Base-by-base conservation (phyloP, 2,329 filamentous ascomycete genomes). In the Colletotrichum liaoningense region DNA sequence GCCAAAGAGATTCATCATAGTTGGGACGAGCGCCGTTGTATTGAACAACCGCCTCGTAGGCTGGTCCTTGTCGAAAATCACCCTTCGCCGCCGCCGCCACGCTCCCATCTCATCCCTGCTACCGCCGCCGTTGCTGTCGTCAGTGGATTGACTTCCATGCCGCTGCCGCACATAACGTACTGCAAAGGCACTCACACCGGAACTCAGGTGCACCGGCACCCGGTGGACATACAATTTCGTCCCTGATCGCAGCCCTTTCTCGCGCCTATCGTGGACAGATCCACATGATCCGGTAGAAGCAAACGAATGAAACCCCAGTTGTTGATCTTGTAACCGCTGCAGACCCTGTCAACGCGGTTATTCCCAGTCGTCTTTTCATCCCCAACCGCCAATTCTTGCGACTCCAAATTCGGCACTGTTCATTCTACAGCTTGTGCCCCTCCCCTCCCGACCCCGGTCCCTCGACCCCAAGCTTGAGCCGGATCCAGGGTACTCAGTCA, bases 231-330 rank as follows among this genome's bases (percentile, higher is more conserved):
- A 49, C 56, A 59, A 55, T 24, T 58, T 52, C 57, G 54, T 57
- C 42, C 67, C 33, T 55, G 42, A 52, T 63, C 58, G 35, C 26
- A 54, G 38, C 38, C 63, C 52, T 72, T 59, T 65, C 74, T 75
- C 75, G 74, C 75, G 75, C 73, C 71, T 74, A 55, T 52, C 49
- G 63, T 67, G 58, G 59, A 52, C n/a, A 70, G 60, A 72, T 71
- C 75, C 67, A 75, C 74, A 56, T 35, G 58, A 73, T 74, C 77
- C 75, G 75, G 74, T 70, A 79, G 74, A 79, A 76, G 77, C 60
- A 78, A 76, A 76, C 83, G 81, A 84, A 84, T 83, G 80, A 84
- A 79, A 84, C 80, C 81, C 80, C 80, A 75, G 80, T 82, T 80
- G 16, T 56, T 19, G 19, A 57, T 35, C 24, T 65, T 77, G 42